Conservation (phyloP, 1,284 basidiomycete genomes). For the Chalciporus sp. region DNA sequence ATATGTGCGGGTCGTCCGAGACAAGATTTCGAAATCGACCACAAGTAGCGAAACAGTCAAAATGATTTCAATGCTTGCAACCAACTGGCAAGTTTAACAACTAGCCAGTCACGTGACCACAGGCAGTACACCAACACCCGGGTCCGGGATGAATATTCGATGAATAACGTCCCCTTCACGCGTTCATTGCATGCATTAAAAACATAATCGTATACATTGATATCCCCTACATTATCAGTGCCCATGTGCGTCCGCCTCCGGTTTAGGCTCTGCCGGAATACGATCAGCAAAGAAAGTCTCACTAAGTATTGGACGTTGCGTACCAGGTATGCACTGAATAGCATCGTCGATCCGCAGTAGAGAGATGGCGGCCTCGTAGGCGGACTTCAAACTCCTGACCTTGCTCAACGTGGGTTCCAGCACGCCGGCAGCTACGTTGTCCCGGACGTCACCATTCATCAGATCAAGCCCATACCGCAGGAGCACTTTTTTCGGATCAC, state of each 20-base stretch:
- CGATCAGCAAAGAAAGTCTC: conserved; percentile 21
- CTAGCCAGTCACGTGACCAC: conserved; percentile 32
- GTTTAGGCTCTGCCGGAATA: conserved; percentile 62
- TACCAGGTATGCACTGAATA: conserved; percentile 82
- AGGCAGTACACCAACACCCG: not conserved
- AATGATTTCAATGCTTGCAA: conserved; percentile 22
- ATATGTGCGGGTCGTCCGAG: conserved; percentile 12
- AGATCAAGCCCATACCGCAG: conserved; percentile 96
- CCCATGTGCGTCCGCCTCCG: conserved; percentile 65
- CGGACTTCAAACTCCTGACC: conserved; percentile 94
- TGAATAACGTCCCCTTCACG: not conserved
- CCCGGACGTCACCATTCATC: conserved; percentile 91
- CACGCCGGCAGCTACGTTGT: conserved; percentile 93
- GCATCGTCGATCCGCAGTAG: conserved; percentile 96
- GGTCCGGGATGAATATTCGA: too few relatives aligned
- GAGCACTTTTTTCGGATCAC: conserved; percentile 95
- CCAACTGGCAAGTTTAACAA: conserved; percentile 24
- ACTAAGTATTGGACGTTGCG: conserved; percentile 28
- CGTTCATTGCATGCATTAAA: conserved; percentile 7
- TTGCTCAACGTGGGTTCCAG: conserved; percentile 98
- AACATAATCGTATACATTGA: conserved; percentile 12
- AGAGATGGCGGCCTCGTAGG: conserved; percentile 95
- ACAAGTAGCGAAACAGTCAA: conserved; percentile 6
- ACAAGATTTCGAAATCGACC: conserved; percentile 27
- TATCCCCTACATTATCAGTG: conserved; percentile 38